These are phyloP conservation scores for Nepenthes gracilis DNA, from an alignment of 148 eudicot genomes.

Conservation along the genomic window DNA sequence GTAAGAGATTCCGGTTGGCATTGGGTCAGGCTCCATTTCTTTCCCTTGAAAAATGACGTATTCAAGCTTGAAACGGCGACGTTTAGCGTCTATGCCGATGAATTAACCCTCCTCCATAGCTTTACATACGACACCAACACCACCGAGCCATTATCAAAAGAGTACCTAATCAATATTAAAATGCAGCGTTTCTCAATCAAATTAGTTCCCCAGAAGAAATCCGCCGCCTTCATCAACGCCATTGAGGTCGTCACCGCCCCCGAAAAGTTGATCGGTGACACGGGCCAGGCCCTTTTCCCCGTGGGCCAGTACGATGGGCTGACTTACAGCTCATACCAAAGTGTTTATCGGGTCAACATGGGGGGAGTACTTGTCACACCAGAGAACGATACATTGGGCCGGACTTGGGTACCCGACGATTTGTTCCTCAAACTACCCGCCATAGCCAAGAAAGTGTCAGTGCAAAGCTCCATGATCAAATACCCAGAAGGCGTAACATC, in stretches of 20 bases:
- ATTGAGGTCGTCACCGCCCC: slow-evolving; percentile 74
- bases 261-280: slow-evolving; percentile 30
- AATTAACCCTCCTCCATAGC: slow-evolving; percentile 45
- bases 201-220: slow-evolving; percentile 35
- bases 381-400: slow-evolving; percentile 15
- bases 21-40: slow-evolving; percentile 79
- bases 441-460: slow-evolving; percentile 8
- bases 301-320: slow-evolving; percentile 33
- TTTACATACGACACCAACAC: slow-evolving; percentile 11
- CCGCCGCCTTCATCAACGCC: slow-evolving; percentile 59
- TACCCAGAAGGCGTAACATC: slow-evolving; percentile 14
- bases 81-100: slow-evolving; percentile 47
- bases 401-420: slow-evolving; percentile 19
- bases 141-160: slow-evolving; percentile 22
- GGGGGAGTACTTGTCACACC: slow-evolving; percentile 17
- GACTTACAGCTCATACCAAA: slow-evolving; percentile 24
- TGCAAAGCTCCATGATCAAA: slow-evolving; percentile 1
- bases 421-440: slow-evolving; percentile 9
- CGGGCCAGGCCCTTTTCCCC: slow-evolving; percentile 36
- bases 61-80: slow-evolving; percentile 41
- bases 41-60: slow-evolving; percentile 30
- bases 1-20: slow-evolving; percentile 72
- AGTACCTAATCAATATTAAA: slow-evolving; percentile 50
- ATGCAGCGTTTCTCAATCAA: slow-evolving; percentile 28
- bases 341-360: slow-evolving; percentile 22